A percentile compares a stretch with the other conserved stretches of the same genome.
These are phyloP conservation scores for Sugiyamaella chiloensis DNA, from an alignment of 805 yeast genomes.

Conservation along the genomic window DNA sequence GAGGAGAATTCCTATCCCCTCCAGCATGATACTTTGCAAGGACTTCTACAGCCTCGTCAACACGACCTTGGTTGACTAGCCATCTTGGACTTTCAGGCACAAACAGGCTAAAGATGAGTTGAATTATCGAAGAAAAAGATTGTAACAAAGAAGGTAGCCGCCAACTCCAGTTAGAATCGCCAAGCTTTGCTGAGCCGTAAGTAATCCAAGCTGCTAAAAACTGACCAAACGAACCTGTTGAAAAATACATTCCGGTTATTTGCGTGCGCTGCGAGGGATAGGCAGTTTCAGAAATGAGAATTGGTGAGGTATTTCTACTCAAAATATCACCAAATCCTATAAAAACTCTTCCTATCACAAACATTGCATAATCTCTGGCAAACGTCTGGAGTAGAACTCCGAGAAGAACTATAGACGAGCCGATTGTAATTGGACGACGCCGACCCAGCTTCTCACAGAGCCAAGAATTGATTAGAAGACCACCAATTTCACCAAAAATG, in stretches of 20 bases:
- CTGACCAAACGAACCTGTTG: slow-evolving; percentile 69
- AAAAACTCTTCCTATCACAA: slow-evolving; percentile 65
- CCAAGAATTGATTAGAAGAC: slow-evolving; percentile 57
- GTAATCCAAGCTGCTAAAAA: slow-evolving; percentile 55
- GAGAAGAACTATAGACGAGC: slow-evolving; percentile 51
- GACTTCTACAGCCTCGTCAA: slow-evolving; percentile 10
- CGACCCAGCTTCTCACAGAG: slow-evolving; percentile 63
- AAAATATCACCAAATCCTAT: slow-evolving; percentile 74
- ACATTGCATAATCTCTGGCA: slow-evolving; percentile 51
- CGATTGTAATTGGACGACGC: slow-evolving; percentile 53
- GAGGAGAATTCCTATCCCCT: slow-evolving; percentile 16
- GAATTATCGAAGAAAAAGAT: slow-evolving; percentile 53
- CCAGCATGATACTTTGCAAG: slow-evolving; percentile 18
- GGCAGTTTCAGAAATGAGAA: slow-evolving; percentile 75
- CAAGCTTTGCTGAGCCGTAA: slow-evolving; percentile 2
- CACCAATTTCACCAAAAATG: slow-evolving; percentile 61
- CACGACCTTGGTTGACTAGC: slow-evolving; percentile 47
- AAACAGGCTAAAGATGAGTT: slow-evolving; percentile 41
- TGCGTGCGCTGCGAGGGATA: slow-evolving; percentile 60
- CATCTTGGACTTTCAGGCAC: slow-evolving; percentile 83
- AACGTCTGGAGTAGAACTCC: slow-evolving; percentile 53
- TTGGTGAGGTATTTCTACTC: slow-evolving; percentile 73
- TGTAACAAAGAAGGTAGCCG: slow-evolving; percentile 70
- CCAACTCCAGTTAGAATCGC: slow-evolving; percentile 38
- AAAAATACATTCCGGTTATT: slow-evolving; percentile 58